Evolutionary conservation across 2,329 filamentous ascomycete genomes (phyloP), one percentile per base, ranked within the genome.

Genomic region (Bipolaris sorokiniana): DNA sequence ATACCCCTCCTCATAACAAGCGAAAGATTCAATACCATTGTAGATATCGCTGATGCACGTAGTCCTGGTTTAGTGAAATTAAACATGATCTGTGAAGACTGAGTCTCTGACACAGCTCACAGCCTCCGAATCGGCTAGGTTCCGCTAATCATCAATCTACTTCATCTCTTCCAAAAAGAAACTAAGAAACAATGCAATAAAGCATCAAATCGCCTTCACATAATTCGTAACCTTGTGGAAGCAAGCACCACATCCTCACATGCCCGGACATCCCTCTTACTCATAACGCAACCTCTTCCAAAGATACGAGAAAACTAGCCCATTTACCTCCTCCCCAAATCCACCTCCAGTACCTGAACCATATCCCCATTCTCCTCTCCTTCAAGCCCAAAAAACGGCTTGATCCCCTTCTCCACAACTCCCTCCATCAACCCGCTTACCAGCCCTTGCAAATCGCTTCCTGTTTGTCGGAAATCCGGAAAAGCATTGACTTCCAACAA

Each of bases 401-500:
- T 78, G 1, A 97, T 84, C 1, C 82, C 90, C 62, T 84, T 79
- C 54, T 86, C 82, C 40, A 97, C 82, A 20, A 91, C 88, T 10
- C 86, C 90, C 67, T 86, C 83, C 82, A 96, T 95, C 64, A 99
- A 82, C 7, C 88, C 89, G 18, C 81, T 84, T 22, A 99, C 88
- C 38, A 98, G 77, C 0, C 79, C 84, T 71, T 83, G 86, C 63
- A 96, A 77, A 54, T 90, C 88, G 7, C 84, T 83, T 0, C 95
- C 95, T 15, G 92, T 97, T 84, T 98, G 94, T 71, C 85, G 88
- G 72, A 98, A 98, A 79, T 99, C 95, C 9, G 95, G 95, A 77
- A 96, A 99, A 0, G 94, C 91, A 80, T 99, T 99, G 31, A 96
- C 86, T 80, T 99, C 95, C 54, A 99, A 80, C 69, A 99, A 75